Evolutionary conservation across 306 rosid species (phyloP).

Genomic region (Lablab purpureus): DNA sequence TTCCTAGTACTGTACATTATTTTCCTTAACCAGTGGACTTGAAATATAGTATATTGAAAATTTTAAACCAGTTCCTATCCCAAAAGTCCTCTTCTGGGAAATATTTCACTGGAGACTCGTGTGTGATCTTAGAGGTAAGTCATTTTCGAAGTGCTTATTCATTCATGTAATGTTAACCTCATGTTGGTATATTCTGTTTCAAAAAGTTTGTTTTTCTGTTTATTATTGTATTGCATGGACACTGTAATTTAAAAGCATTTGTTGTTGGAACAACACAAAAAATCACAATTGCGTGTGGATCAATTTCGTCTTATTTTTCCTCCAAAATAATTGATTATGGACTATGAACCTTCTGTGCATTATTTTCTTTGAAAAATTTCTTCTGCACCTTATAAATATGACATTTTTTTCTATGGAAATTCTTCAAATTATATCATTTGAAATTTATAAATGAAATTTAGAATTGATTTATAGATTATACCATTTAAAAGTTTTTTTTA

Average conservation of each 20-base stretch:
- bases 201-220: conserved; percentile 24
- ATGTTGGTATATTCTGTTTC: conserved; percentile 24
- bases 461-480: too few species aligned
- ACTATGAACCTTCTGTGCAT: conserved; percentile 27
- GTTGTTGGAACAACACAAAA: conserved; percentile 15
- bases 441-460: too few species aligned
- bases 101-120: conserved; percentile 84
- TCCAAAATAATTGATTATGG: conserved; percentile 28
- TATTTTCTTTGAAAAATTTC: too few species aligned
- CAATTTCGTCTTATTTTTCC: conserved; percentile 2
- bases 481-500: too few species aligned
- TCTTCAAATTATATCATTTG: too few species aligned
- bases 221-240: conserved; percentile 16
- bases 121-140: conserved; percentile 82
- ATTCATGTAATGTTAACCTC: conserved; percentile 30
- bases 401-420: too few species aligned
- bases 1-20: conserved; percentile 27
- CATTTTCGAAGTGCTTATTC: conserved; percentile 16
- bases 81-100: conserved; percentile 75
- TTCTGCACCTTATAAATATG: too few species aligned
- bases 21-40: conserved; percentile 85
- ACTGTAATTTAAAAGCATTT: conserved; percentile 21
- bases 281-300: conserved; percentile 22
- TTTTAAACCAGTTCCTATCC: conserved; percentile 69
- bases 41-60: conserved; percentile 93